Evolutionary conservation across 192 early-diverging fungal genomes (phyloP), one percentile per base, ranked within the genome.

Genomic region (Backusella liffmaniae): DNA sequence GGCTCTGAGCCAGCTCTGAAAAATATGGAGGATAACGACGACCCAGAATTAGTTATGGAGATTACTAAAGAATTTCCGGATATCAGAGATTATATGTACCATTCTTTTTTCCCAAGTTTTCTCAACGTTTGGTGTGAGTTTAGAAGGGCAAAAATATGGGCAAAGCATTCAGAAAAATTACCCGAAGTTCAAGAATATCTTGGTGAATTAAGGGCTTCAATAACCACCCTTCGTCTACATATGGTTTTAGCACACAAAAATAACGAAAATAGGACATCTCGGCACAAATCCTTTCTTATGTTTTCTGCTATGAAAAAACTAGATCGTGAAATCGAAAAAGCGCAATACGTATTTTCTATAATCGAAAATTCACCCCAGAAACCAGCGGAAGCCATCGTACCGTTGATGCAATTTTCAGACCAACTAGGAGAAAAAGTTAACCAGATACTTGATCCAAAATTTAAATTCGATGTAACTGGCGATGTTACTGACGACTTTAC

Each of bases 131-230:
- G 77, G 77, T 13, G 23, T 6, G 30, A 65, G 0, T 35, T 74
- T n/a, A 73, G 74, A 69, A 21, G 62, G 3, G 15, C 51, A 2
- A 46, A 35, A 15, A 32, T 36, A 1, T 30, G 68, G 21, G 42
- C 66, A 53, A 78, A 73, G 44, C 65, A 78, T 23, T 6, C 32
- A 32, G 10, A 3, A 5, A 39, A 65, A 30, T 66, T 46, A 21
- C 42, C 42, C 2, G 16, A 6, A 13, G 72, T 42, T 16, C 53
- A 5, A 56, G 4, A 0, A 10, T 78, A 35, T 72, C 44, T 78
- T 37, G 3, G 5, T 6, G 21, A 41, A 26, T 15, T 30, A 29
- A 37, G 42, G 10, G 5, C 21, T 51, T 42, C 68, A 21, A 46
- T 78, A 8, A 5, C 18, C 18, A 23, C 5, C 7, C 6, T 21